These are phyloP conservation scores for Angomonas deanei DNA, from an alignment of 208 protist genomes.

Conservation along the genomic window DNA sequence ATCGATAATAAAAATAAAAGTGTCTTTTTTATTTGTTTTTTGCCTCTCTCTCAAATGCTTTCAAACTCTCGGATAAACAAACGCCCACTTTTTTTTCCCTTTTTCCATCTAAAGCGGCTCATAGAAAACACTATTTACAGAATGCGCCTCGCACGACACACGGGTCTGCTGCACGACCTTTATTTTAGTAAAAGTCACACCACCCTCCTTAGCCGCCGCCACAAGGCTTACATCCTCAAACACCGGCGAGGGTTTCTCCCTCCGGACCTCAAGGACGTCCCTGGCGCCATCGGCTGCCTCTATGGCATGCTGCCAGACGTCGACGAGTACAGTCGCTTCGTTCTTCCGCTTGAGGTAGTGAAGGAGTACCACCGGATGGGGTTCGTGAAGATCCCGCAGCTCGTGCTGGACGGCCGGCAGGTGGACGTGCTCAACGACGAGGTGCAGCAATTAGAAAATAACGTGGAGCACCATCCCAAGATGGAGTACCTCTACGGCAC, in stretches of 20 bases:
- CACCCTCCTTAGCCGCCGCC: slow-evolving; percentile 15
- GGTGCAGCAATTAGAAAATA: slow-evolving; percentile 75
- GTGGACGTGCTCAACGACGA: slow-evolving; percentile 77
- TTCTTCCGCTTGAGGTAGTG: slow-evolving; percentile 51
- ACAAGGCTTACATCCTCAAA: slow-evolving; percentile 81
- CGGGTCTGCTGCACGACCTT: too few species aligned
- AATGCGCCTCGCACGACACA: too few species aligned
- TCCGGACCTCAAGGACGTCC: slow-evolving; percentile 74
- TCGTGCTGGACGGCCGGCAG: slow-evolving; percentile 58
- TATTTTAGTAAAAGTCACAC: too few species aligned
- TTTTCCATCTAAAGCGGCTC: too few species aligned
- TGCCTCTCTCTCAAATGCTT: slow-evolving; percentile 9
- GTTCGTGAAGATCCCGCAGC: slow-evolving; percentile 64
- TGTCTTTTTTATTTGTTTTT: slow-evolving; percentile 4
- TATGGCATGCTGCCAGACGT: slow-evolving; percentile 80
- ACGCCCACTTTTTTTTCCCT: background rate
- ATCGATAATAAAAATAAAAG: background rate
- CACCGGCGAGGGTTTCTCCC: slow-evolving; percentile 69
- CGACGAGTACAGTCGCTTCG: slow-evolving; percentile 82
- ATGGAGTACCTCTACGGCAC: slow-evolving; percentile 76
- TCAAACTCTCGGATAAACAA: background rate
- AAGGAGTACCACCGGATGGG: slow-evolving; percentile 73
- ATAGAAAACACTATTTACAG: too few species aligned
- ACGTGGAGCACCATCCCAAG: slow-evolving; percentile 81
- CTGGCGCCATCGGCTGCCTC: slow-evolving; percentile 75